Conservation (phyloP, 139 green algal species). For the Chlorella vulgaris region DNA sequence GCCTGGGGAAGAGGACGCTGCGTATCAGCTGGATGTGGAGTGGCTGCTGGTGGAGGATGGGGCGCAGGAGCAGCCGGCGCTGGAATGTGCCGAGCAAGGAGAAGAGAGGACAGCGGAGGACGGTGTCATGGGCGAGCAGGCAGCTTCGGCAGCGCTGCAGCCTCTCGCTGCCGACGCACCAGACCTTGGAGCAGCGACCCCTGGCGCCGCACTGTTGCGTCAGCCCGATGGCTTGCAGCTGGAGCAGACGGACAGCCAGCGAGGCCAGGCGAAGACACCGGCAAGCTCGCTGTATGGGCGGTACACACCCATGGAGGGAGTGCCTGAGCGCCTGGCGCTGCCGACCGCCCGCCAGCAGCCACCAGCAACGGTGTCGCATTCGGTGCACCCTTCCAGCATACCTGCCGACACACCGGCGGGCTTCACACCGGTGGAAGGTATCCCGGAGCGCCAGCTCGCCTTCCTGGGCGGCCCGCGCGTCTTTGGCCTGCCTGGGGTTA, state of each 20-base stretch:
- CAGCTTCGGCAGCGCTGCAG: background rate
- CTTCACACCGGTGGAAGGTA: slow-evolving; percentile 36
- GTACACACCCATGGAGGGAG: slow-evolving; percentile 41
- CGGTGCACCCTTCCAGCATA: background rate
- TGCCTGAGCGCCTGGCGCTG: slow-evolving; percentile 33
- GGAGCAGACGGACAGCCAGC: slow-evolving; percentile 18
- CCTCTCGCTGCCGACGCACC: background rate
- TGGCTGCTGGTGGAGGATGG: background rate
- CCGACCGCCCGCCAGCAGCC: slow-evolving; percentile 9
- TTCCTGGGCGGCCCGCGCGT: background rate
- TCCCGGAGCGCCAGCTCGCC: slow-evolving; percentile 22
- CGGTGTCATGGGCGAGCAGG: background rate
- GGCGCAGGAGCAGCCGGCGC: background rate
- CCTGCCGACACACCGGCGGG: background rate
- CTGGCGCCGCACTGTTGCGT: background rate
- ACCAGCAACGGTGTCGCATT: background rate
- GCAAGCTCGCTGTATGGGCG: slow-evolving; percentile 16
- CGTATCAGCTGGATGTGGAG: background rate
- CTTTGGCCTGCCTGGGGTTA: background rate
- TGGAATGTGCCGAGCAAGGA: slow-evolving; percentile 29
- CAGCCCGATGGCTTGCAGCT: background rate
- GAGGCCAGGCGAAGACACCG: slow-evolving; percentile 8
- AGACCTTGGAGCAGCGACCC: background rate
- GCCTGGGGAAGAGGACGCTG: background rate
- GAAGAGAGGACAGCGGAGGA: background rate